These are phyloP conservation scores for Lavandula angustifolia DNA, from an alignment of 257 asterid genomes.

Conservation along the genomic window DNA sequence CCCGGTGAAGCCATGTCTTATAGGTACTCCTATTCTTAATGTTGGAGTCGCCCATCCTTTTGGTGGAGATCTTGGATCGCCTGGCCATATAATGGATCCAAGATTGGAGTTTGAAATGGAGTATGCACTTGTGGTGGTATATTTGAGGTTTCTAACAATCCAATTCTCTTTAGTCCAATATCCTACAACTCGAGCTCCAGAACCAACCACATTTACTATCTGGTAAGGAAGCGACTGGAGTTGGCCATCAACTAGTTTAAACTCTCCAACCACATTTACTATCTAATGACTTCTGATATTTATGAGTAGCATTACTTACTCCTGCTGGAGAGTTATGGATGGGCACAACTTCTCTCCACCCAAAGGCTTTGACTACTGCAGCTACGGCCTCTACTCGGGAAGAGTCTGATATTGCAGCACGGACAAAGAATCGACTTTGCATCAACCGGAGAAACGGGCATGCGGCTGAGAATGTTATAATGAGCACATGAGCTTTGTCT, in stretches of 20 bases:
- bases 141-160: slow-evolving; percentile 30
- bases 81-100: slow-evolving; percentile 62
- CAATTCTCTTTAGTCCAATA: slow-evolving; percentile 59
- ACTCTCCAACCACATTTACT: too few species aligned
- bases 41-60: slow-evolving; percentile 53
- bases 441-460: slow-evolving; percentile 48
- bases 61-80: slow-evolving; percentile 42
- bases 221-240: slow-evolving; percentile 43
- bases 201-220: slow-evolving; percentile 51
- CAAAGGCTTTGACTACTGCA: slow-evolving; percentile 45
- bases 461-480: slow-evolving; percentile 61
- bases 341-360: slow-evolving; percentile 56
- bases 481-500: slow-evolving; percentile 51
- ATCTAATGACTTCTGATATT: slow-evolving; percentile 23
- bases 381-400: slow-evolving; percentile 48
- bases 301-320: not conserved
- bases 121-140: not conserved
- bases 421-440: slow-evolving; percentile 48
- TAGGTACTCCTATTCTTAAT: slow-evolving; percentile 52
- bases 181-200: slow-evolving; percentile 48
- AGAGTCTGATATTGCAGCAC: slow-evolving; percentile 46
- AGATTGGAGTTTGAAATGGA: slow-evolving; percentile 38
- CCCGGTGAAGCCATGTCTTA: slow-evolving; percentile 47
- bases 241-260: slow-evolving; percentile 43
- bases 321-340: slow-evolving; percentile 45